Base-by-base conservation (phyloP, 106 monocot species). In the Dendrobium officinale region DNA sequence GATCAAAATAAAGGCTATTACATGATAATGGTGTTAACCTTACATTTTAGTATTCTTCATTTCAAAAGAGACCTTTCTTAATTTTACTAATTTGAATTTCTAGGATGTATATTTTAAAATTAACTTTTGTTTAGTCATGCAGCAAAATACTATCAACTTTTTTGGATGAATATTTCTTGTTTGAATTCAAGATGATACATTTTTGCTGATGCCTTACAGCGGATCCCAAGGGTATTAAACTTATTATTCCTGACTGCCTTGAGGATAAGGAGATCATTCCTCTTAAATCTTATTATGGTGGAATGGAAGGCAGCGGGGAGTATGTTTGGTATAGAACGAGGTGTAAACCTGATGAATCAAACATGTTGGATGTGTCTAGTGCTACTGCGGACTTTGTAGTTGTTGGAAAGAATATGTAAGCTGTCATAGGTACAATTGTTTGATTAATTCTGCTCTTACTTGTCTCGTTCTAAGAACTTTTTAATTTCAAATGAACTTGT, bases 251-350 rank as follows among this genome's bases (percentile, higher is more conserved):
- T 6, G 86, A 82, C 59, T 95, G 95, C 84, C 81, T 16, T 75
- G 84, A 99, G 88, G 98, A 99, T 74, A 79, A 83, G 59, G 89
- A 91, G 91, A 80, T 95, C 78, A 72, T 91, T 87, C 98, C 95
- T 9, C 31, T 79, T 24, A 99, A 95, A 84, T 83, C 85, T 61
- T 99, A 99, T 78, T 99, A 85, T 90, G 98, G 98, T 83, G 98
- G 98, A 77, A 82, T 84, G 67, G 98, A 99, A 87, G 98, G 98
- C 31, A 75, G 41, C 81, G 91, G 91, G 19, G 58, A 83, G 66
- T 95, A 87, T 79, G 80, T 87, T 77, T 99, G 99, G 99, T 99
- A 95, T 64, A 88, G 90, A 89, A 87, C 85, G 17, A 85, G 78
- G 77, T 88, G 64, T 68, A 99, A 91, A 79, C 76, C 87, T 61